phyloP scores from a whole-genome alignment of 176 grass and related monocot species.

The Melocanna baccifera region DNA sequence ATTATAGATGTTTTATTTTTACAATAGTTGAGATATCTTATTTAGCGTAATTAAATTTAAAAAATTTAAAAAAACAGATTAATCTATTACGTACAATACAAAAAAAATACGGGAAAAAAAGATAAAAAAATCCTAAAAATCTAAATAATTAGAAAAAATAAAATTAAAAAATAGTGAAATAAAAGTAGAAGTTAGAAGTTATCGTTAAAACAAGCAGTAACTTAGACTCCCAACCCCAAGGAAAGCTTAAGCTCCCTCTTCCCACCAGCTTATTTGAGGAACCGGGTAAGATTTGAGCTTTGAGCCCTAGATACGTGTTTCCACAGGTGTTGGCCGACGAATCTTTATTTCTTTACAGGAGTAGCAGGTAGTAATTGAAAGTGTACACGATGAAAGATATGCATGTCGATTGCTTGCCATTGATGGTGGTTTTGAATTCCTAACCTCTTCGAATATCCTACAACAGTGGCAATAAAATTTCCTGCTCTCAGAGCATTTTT shows the following conservation, averaged over 20 bases:
- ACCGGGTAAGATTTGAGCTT: background rate
- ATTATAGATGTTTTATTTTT: too few relatives aligned
- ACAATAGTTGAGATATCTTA: too few relatives aligned
- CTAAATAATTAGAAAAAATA: too few relatives aligned
- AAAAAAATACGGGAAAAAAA: too few relatives aligned
- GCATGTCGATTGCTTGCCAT: background rate
- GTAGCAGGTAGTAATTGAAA: background rate
- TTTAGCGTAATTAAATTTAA: too few relatives aligned
- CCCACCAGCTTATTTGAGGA: background rate
- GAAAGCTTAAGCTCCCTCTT: background rate
- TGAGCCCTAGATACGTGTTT: background rate
- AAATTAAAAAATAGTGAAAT: too few relatives aligned
- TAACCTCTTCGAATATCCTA: background rate
- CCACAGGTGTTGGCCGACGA: background rate
- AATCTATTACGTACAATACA: too few relatives aligned
- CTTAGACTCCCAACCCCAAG: too few relatives aligned
- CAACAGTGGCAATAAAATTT: background rate
- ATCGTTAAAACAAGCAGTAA: too few relatives aligned
- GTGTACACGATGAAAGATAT: background rate
- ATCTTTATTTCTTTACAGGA: background rate
- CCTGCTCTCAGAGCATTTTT: background rate
- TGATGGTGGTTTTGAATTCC: background rate
- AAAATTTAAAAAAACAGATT: too few relatives aligned
- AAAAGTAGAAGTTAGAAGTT: too few relatives aligned
- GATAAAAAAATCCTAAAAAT: too few relatives aligned